Evolutionary conservation across 2,329 filamentous ascomycete species (phyloP), one percentile per base, ranked within the genome.

Genomic region (Hymenoscyphus albidus): DNA sequence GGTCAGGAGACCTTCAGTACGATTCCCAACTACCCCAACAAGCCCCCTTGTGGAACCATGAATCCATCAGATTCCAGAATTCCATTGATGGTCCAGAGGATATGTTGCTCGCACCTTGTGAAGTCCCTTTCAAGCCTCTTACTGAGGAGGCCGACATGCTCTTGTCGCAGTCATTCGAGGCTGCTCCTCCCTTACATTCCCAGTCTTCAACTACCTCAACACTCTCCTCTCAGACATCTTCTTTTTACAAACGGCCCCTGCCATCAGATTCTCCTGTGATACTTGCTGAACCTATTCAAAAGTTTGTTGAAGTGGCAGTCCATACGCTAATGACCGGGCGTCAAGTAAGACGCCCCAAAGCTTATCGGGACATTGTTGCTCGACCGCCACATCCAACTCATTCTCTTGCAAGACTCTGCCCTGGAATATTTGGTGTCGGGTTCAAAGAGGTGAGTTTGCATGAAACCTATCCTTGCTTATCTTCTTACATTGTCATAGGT

Each of bases 401-500:
- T 18, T 61, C 67, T 14, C 61, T 73, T 31, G 69, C 68, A n/a
- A 62, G 31, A 9, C 59, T 72, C 14, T 64, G 66, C 14, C 73
- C 73, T 1, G 58, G 59, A 9, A 62, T 73, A 13, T 75, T 73
- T 65, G 70, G 67, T 65, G 71, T 72, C 5, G 71, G 69, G 0
- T 74, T 73, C 48, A 69, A 68, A 63, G 63, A 72, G 61, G 72
- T 72, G 67, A n/a, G 51, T 13, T 5, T 44, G 2, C n/a, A 38
- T 18, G 12, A 9, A 42, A 60, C 31, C 40, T 14, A 35, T 63
- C 14, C 14, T n/a, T 44, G 7, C 48, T 13, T 13, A 5, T 27
- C n/a, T 27, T 22, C 63, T 59, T 32, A 66, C 27, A 22, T 56
- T 16, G 18, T 14, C 0, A 5, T 18, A 73, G 70, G 48, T 42